Percentiles rank a stretch among this genome's conserved stretches.
Conservation (phyloP, 345 rosid species). For the Noccaea bulbosa region DNA sequence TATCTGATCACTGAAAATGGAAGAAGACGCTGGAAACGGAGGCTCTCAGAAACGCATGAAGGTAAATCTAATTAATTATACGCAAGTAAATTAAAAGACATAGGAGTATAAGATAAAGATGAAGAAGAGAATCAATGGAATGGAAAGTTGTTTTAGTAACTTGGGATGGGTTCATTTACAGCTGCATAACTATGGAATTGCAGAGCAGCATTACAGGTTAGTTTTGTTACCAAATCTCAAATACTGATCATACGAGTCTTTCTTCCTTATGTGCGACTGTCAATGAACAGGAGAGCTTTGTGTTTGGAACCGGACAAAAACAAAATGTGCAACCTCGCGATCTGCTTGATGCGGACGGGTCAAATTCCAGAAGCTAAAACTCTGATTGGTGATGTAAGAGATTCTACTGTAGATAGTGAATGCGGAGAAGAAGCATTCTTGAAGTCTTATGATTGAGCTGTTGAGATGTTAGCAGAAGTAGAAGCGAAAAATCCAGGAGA, state of each 20-base stretch:
- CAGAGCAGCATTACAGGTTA: conserved; percentile 76
- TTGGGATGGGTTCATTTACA: conserved; percentile 90
- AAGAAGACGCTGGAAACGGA: conserved; percentile 47
- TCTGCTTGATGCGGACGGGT: conserved; percentile 76
- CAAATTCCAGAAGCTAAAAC: conserved; percentile 68
- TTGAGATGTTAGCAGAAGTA: conserved; percentile 53
- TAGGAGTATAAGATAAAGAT: too few species aligned
- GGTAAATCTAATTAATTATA: too few species aligned
- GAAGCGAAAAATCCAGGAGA: conserved; percentile 39
- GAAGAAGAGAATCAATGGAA: too few species aligned
- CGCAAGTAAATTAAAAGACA: too few species aligned
- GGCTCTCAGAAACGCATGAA: conserved; percentile 65
- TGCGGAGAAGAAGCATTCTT: conserved; percentile 62
- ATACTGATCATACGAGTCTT: not conserved
- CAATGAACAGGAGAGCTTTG: conserved; percentile 60
- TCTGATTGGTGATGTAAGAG: conserved; percentile 58
- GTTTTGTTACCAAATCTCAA: not conserved
- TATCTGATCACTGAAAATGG: conserved; percentile 47
- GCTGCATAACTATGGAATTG: conserved; percentile 70
- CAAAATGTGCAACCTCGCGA: conserved; percentile 75
- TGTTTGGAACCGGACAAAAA: conserved; percentile 66
- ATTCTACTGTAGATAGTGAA: conserved; percentile 37
- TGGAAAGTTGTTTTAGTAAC: too few species aligned
- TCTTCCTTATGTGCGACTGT: not conserved
- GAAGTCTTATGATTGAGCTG: conserved; percentile 70